Base-by-base conservation (phyloP, 176 grass and related monocot species). In the Themeda triandra region DNA sequence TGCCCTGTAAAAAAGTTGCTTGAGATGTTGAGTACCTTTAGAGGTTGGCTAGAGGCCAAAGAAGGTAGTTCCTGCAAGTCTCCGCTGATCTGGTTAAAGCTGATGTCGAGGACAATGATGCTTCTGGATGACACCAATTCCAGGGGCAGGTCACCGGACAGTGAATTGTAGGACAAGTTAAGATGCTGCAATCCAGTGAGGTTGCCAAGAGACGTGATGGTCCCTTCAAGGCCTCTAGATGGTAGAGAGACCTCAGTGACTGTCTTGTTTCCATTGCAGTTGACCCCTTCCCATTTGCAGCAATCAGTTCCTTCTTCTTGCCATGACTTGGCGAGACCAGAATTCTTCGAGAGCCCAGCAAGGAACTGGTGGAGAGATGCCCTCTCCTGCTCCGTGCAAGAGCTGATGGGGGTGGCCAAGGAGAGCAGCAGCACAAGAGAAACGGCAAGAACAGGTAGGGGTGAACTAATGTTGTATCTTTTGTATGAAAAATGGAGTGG, bases 1-100 rank as follows among this genome's bases (percentile, higher is more conserved):
- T 77, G 9, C 10, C 78, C 87, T 8, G 66, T 17, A 48, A 92
- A 76, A 35, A 48, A 13, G 54, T 92, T 92, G 54, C 87, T 89
- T 8, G 90, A 92, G 13, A 92, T 75, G 13, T 92, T 89, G 1
- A 92, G 70, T 79, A 92, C 83, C 79, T 80, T 35, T 1, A 92
- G 63, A 36, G 84, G 75, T 1, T 3, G 31, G 0, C 3, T 3
- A 2, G 58, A 7, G 1, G 48, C 17, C 14, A 68, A 36, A 9
- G 72, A 33, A 1, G 37, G 1, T 21, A 76, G 3, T 15, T 75
- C 14, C 0, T 69, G 28, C 36, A 91, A 35, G 1, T 24, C 17
- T 40, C 75, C 87, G 0, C 23, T 31, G 49, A 91, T 71, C 13
- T 30, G 63, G 72, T 91, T 91, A 14, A 91, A 91, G 66, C 90